These are phyloP conservation scores for Scopulariopsis brevicaulis DNA, from an alignment of 2,329 filamentous ascomycete species.

Conservation along the genomic window DNA sequence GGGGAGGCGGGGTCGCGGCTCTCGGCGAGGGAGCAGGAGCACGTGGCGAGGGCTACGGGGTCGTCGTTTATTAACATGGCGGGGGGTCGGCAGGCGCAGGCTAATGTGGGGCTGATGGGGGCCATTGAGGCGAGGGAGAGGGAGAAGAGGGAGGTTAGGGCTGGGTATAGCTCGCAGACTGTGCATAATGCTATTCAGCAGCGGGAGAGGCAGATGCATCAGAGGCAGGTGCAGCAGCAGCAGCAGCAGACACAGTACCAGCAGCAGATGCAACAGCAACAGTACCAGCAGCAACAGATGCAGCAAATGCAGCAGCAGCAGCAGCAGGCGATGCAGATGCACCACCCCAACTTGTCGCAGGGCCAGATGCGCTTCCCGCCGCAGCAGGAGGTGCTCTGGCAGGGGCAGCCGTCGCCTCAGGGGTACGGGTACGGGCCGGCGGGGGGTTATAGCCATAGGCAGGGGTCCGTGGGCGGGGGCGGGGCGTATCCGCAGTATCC, in stretches of 20 bases:
- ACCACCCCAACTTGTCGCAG: slow-evolving; percentile 1
- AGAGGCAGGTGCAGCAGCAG: slow-evolving; percentile 21
- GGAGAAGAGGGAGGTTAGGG: slow-evolving; percentile 61
- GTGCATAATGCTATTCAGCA: slow-evolving; percentile 65
- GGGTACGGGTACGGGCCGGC: neutral
- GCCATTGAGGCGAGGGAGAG: slow-evolving; percentile 72
- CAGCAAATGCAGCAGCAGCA: neutral
- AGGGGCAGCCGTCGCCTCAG: neutral
- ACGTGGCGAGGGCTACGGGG: slow-evolving; percentile 73
- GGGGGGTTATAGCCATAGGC: neutral
- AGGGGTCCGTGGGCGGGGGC: neutral
- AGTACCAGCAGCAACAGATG: neutral
- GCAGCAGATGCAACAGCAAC: slow-evolving; percentile 3
- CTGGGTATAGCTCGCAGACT: slow-evolving; percentile 56
- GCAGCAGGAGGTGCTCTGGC: neutral
- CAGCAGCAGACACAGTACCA: slow-evolving; percentile 17
- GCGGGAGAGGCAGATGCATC: slow-evolving; percentile 41
- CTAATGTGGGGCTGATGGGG: slow-evolving; percentile 57
- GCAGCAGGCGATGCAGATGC: neutral
- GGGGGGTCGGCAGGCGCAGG: slow-evolving; percentile 36
- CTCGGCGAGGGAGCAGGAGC: slow-evolving; percentile 81
- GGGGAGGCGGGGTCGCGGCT: slow-evolving; percentile 41
- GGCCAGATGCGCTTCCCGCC: neutral
- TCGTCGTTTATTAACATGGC: slow-evolving; percentile 61
- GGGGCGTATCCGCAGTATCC: neutral